A percentile compares a stretch with the other conserved stretches of the same genome.
Conservation (phyloP, 805 yeast species). For the Saccharomycopsis fodiens region DNA sequence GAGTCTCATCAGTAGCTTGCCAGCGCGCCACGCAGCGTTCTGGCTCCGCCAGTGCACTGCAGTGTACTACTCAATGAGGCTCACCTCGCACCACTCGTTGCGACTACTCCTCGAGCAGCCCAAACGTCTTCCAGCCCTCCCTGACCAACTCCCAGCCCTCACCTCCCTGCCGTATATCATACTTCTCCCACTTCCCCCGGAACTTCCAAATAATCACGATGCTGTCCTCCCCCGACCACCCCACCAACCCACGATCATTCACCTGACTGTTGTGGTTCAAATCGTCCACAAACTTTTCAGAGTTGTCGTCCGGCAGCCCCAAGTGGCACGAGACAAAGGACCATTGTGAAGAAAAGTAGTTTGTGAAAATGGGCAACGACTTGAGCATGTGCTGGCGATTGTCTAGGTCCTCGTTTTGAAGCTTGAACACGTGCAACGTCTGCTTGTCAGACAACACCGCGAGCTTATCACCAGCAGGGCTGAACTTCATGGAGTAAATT, state of each 20-base stretch:
- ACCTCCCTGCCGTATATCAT: conserved; percentile 36
- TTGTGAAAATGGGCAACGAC: conserved; percentile 15
- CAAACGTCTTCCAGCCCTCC: conserved; percentile 65
- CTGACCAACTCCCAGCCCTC: conserved; percentile 50
- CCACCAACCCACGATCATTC: conserved; percentile 42
- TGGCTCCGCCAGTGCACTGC: too few species aligned
- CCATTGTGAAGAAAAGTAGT: conserved; percentile 20
- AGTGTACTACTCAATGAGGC: too few species aligned
- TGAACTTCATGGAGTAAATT: conserved; percentile 76
- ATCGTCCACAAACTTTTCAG: conserved; percentile 20
- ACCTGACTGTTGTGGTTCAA: conserved; percentile 24
- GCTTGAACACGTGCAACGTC: conserved; percentile 78
- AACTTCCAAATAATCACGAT: conserved; percentile 69
- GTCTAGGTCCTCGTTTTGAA: conserved; percentile 1
- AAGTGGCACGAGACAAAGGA: conserved; percentile 20
- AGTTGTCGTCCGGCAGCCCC: conserved; percentile 4
- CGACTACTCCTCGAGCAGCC: conserved; percentile 27
- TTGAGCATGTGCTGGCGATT: conserved; percentile 18
- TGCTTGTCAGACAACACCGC: conserved; percentile 87
- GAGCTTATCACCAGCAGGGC: conserved; percentile 64
- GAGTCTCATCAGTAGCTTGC: too few species aligned
- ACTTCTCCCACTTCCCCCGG: conserved; percentile 81
- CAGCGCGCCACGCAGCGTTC: too few species aligned
- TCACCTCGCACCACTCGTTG: too few species aligned
- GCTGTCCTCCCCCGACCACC: conserved; percentile 68